Evolutionary conservation across 345 rosid genomes (phyloP).

Genomic region (Tarenaya hassleriana): DNA sequence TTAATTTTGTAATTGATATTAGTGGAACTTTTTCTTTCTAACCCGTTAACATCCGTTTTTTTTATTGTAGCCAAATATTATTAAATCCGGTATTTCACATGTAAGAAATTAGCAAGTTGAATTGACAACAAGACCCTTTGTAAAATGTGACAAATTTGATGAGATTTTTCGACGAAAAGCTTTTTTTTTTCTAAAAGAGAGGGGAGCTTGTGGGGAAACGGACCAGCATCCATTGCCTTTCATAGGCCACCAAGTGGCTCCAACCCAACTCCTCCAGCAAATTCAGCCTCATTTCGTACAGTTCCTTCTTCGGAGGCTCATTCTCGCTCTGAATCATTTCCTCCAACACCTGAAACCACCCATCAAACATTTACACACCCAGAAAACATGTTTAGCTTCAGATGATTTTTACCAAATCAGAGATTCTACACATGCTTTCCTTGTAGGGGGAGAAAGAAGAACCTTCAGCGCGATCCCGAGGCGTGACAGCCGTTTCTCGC

Average conservation of each 20-base stretch:
- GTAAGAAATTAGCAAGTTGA: no score
- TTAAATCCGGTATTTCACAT: no score
- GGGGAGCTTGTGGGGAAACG: slow-evolving; percentile 77
- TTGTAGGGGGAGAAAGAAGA: neutral
- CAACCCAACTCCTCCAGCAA: slow-evolving; percentile 81
- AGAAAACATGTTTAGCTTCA: slow-evolving; percentile 2
- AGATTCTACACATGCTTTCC: neutral
- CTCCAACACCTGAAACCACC: slow-evolving; percentile 46
- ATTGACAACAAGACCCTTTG: no score
- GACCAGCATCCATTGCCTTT: slow-evolving; percentile 81
- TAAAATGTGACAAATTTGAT: no score
- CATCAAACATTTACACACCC: neutral
- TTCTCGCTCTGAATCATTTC: slow-evolving; percentile 72
- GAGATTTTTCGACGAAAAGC: no score
- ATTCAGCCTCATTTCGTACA: slow-evolving; percentile 63
- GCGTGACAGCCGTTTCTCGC: slow-evolving; percentile 63
- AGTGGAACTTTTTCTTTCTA: no score
- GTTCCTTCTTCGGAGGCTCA: slow-evolving; percentile 72
- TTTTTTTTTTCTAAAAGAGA: slow-evolving; percentile 60
- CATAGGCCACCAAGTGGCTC: slow-evolving; percentile 58
- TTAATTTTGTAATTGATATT: no score
- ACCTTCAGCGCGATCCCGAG: slow-evolving; percentile 93
- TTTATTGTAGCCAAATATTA: no score
- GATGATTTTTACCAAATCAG: slow-evolving; percentile 7
- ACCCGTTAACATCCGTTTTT: no score